Base-by-base conservation (phyloP, 106 monocot genomes). In the Apostasia ramifera region DNA sequence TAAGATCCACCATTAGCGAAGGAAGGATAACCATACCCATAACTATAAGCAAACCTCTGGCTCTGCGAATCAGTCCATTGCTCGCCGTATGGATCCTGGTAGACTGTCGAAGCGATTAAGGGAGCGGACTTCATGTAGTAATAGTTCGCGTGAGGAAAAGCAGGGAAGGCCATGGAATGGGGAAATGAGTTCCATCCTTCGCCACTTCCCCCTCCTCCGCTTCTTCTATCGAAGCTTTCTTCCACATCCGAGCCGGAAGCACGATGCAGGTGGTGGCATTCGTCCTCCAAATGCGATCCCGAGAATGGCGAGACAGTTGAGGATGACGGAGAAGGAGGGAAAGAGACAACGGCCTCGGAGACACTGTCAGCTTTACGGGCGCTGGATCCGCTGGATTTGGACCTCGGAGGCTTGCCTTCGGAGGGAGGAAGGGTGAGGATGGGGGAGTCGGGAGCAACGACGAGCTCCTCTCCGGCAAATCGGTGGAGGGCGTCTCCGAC, bases 401-500 rank as follows among this genome's bases (percentile, higher is more conserved):
- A 44, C 49, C 53, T 59, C 63, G 44, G 40, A 48, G 65, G 65
- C 50, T 69, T 66, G 26, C 83, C 84, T 7, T 87, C 72, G 3
- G 82, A 84, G 1, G 87, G 85, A 1, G 91, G 94, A 26, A 90
- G 78, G 0, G 88, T 82, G 72, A 94, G 67, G 7, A 81, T 70
- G 6, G 85, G 81, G n/a, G 86, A 86, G 6, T 41, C 75, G 3
- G 81, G 57, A 6, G 67, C 69, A 37, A 61, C 62, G 8, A 71
- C 57, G 59, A 86, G 69, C 57, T 88, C 85, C 67, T 91, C 89
- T 7, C 58, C 39, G 10, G 79, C 91, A 60, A 94, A 94, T 15
- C 88, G 76, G 57, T 77, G 66, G 46, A 94, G 81, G 47, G 94
- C 90, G 40, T 72, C 82, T 7, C 85, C 87, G 66, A 90, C 80